Percentiles rank a stretch among this genome's conserved stretches.
Evolutionary conservation across 805 yeast genomes (phyloP).

Genomic region (Pichia manshurica): DNA sequence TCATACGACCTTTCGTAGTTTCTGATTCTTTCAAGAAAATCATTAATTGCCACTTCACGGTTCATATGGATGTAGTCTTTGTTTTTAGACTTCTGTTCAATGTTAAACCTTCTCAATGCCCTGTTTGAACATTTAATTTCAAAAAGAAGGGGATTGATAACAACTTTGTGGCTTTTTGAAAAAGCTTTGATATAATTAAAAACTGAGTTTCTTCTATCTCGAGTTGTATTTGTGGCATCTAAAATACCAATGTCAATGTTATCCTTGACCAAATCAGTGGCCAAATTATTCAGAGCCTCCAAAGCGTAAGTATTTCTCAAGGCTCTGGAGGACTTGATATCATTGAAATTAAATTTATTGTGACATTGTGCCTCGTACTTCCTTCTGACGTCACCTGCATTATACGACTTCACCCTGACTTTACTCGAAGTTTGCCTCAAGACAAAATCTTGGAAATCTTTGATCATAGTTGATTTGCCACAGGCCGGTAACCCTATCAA

Average conservation of each 20-base stretch:
- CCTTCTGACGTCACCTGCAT: slow-evolving; percentile 50
- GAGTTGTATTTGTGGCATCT: slow-evolving; percentile 66
- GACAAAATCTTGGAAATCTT: slow-evolving; percentile 25
- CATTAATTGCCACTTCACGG: slow-evolving; percentile 47
- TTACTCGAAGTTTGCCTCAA: slow-evolving; percentile 12
- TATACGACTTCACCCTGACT: slow-evolving; percentile 33
- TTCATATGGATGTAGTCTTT: slow-evolving; percentile 53
- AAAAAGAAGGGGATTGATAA: slow-evolving; percentile 45
- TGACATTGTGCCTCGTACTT: slow-evolving; percentile 24
- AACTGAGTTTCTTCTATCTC: slow-evolving; percentile 49
- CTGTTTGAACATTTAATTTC: slow-evolving; percentile 56
- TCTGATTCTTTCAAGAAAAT: slow-evolving; percentile 52
- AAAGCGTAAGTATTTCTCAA: slow-evolving; percentile 90
- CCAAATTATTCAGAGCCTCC: slow-evolving; percentile 77
- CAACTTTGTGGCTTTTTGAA: slow-evolving; percentile 39
- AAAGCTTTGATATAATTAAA: slow-evolving; percentile 47
- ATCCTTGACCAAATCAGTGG: slow-evolving; percentile 66
- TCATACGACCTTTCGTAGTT: slow-evolving; percentile 43
- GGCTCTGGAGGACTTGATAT: slow-evolving; percentile 40
- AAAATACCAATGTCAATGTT: slow-evolving; percentile 87
- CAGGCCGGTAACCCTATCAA: slow-evolving; percentile 88
- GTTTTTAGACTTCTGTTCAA: slow-evolving; percentile 57
- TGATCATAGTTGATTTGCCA: slow-evolving; percentile 62
- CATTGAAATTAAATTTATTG: slow-evolving; percentile 25
- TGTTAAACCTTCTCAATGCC: slow-evolving; percentile 50